These are phyloP conservation scores for Neurospora sp. DNA, from an alignment of 495 filamentous ascomycete species.

Conservation along the genomic window DNA sequence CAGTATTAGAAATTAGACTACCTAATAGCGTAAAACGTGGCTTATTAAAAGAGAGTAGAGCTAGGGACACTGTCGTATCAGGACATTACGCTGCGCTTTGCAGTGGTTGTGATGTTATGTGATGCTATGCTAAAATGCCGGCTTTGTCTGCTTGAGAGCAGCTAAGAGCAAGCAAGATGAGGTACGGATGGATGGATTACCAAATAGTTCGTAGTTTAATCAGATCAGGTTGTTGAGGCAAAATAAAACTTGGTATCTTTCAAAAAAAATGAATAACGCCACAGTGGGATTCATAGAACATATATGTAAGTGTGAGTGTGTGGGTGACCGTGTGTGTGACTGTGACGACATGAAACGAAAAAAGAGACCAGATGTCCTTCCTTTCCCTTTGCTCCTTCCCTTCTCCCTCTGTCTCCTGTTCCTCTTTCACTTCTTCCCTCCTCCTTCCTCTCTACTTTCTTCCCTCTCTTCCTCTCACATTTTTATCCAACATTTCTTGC, in stretches of 20 bases:
- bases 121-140: neutral
- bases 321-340: neutral
- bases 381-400: neutral
- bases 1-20: neutral
- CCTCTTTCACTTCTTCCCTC: neutral
- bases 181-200: neutral
- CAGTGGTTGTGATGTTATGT: neutral
- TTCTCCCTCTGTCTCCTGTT: neutral
- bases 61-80: neutral
- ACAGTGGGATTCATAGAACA: neutral
- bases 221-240: neutral
- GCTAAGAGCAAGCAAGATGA: neutral
- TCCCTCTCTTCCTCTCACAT: neutral
- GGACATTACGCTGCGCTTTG: neutral
- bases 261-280: neutral
- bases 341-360: neutral
- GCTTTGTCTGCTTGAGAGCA: neutral
- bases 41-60: too few species aligned
- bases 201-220: neutral
- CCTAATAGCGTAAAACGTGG: neutral
- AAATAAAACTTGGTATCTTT: neutral
- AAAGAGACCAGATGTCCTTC: neutral
- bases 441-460: neutral
- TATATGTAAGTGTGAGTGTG: neutral
- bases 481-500: neutral